Evolutionary conservation across 1,284 basidiomycete species (phyloP), one percentile per base, ranked within the genome.

Genomic region (Cryptococcus jaspeensis): DNA sequence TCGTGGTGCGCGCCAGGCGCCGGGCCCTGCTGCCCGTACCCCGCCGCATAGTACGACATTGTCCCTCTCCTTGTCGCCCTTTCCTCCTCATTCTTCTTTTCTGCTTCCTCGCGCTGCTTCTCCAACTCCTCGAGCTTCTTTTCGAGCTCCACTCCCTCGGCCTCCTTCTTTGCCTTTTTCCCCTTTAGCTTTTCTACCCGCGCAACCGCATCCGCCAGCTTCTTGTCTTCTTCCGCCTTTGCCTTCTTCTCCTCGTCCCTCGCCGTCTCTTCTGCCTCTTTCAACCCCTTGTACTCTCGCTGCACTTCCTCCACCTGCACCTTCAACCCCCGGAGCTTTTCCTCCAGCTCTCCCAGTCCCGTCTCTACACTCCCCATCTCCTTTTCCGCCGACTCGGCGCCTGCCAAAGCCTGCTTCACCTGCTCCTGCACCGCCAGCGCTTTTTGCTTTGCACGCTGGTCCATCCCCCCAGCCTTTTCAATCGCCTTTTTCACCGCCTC

Each of bases 141-240:
- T 53, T 72, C 66, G 15, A 78, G 56, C 47, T 77, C 74, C 20
- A 61, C 58, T 28, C 67, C 69, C 57, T 78, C 76, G 11, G 61
- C 59, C 39, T 72, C 69, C 56, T 71, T 70, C 63, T 70, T 73
- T 38, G 73, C 73, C 79, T 86, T 85, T 76, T 85, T 85, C 68
- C 66, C 78, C 71, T 84, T 84, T 61, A 84, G 74, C 71, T 87
- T 87, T 76, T 90, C 87, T 71, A 92, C 85, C 78, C 86, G 89
- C 80, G 87, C 86, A 16, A 62, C 61, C 2, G 75, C 56, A 11
- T 73, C 71, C 16, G 56, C 58, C 8, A 76, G 53, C 46, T 72
- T 70, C 56, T 72, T 72, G 52, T 78, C 75, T 47, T 76, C 72
- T 35, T 77, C 74, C 0, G 58, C 54, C 7, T 72, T 55, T 4